These are phyloP conservation scores for Candida orba DNA, from an alignment of 805 yeast genomes.

Conservation along the genomic window DNA sequence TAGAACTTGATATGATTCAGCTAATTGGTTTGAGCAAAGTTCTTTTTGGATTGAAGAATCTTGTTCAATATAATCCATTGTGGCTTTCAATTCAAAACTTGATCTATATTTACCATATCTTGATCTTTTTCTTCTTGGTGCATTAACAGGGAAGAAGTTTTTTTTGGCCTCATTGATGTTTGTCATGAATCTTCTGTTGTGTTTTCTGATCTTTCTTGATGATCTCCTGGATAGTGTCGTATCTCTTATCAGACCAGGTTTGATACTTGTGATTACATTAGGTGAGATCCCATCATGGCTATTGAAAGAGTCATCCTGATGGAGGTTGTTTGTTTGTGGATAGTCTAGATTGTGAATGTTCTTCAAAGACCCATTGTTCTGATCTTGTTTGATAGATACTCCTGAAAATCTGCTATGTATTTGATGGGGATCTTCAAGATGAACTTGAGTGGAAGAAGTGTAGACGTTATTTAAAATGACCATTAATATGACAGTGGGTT, in stretches of 20 bases:
- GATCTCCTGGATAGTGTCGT: slow-evolving; percentile 7
- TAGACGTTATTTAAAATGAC: background rate
- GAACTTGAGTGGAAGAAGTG: slow-evolving; percentile 1
- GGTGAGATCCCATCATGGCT: slow-evolving; percentile 14
- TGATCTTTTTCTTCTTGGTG: slow-evolving; percentile 17
- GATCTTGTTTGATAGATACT: slow-evolving; percentile 7
- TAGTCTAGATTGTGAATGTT: background rate
- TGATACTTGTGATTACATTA: slow-evolving; percentile 14
- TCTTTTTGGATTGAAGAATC: slow-evolving; percentile 20
- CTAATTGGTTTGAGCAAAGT: slow-evolving; percentile 15
- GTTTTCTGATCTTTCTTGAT: slow-evolving; percentile 9
- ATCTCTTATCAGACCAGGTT: slow-evolving; percentile 7
- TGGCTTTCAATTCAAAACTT: slow-evolving; percentile 16
- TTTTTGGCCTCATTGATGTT: slow-evolving; percentile 14
- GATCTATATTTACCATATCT: slow-evolving; percentile 22
- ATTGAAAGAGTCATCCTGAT: no score
- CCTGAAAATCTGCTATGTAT: slow-evolving; percentile 5
- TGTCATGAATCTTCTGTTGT: slow-evolving; percentile 18
- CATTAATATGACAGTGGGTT: background rate
- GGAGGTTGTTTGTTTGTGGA: background rate
- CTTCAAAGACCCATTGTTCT: slow-evolving; percentile 6
- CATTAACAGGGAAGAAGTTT: slow-evolving; percentile 20
- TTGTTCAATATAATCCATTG: slow-evolving; percentile 17
- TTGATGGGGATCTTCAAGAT: background rate
- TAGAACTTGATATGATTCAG: slow-evolving; percentile 8